These are phyloP conservation scores for Paraconiothyrium sp. DNA, from an alignment of 2,329 filamentous ascomycete genomes.

Conservation along the genomic window DNA sequence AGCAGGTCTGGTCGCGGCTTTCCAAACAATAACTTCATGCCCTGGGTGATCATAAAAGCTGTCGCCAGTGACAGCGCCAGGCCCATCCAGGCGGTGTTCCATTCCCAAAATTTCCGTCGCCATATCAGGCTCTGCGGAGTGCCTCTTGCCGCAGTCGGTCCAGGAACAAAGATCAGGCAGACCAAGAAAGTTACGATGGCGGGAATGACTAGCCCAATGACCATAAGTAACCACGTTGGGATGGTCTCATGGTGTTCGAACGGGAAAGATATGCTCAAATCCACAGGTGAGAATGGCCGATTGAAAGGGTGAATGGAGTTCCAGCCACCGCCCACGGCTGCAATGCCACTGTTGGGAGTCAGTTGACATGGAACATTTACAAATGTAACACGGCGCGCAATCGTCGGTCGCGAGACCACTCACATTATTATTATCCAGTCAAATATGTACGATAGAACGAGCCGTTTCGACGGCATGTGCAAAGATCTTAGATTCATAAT, in stretches of 20 bases:
- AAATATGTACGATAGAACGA: constrained; percentile 73
- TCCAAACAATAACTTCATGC: constrained; percentile 79
- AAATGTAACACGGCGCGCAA: not conserved
- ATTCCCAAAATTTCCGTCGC: constrained; percentile 89
- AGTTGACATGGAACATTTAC: constrained; percentile 13
- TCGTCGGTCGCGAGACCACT: constrained; percentile 28
- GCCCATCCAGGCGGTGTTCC: constrained; percentile 85
- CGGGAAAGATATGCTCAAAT: constrained; percentile 83
- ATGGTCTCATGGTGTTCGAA: constrained; percentile 76
- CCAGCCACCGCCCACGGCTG: constrained; percentile 67
- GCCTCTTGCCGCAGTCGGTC: constrained; percentile 69
- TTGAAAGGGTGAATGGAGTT: constrained; percentile 70
- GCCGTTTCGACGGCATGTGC: constrained; percentile 56
- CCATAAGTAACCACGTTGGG: constrained; percentile 69
- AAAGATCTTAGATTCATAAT: constrained; percentile 39
- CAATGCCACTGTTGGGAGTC: constrained; percentile 58
- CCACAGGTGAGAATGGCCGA: constrained; percentile 75
- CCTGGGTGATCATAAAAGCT: constrained; percentile 83
- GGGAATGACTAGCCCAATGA: constrained; percentile 73
- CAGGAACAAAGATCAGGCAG: constrained; percentile 75
- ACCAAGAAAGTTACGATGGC: constrained; percentile 74
- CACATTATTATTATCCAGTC: constrained; percentile 78
- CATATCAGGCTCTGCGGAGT: constrained; percentile 74
- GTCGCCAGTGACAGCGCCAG: constrained; percentile 76
- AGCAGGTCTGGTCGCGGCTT: constrained; percentile 72